Conservation (phyloP, 257 asterid species). For the Solanum rostratum region DNA sequence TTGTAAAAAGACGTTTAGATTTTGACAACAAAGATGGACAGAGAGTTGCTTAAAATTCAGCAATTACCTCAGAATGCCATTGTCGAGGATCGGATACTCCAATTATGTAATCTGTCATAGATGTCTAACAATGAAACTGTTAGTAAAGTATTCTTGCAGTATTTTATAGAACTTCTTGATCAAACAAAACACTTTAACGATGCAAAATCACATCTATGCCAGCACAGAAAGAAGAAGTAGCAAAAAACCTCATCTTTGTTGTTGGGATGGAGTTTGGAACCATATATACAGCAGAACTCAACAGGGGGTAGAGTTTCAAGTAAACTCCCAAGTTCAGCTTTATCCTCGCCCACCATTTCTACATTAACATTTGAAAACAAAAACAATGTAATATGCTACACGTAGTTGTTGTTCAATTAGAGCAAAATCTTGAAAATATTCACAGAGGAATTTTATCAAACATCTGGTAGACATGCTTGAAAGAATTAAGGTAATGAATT, state of each 20-base stretch:
- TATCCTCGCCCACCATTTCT: slow-evolving; percentile 27
- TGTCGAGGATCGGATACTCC: slow-evolving; percentile 78
- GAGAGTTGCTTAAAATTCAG: slow-evolving; percentile 5
- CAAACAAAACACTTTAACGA: background rate
- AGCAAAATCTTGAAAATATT: background rate
- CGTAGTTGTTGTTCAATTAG: background rate
- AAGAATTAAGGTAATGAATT: background rate
- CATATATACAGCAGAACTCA: slow-evolving; percentile 74
- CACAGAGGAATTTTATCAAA: slow-evolving; percentile 19
- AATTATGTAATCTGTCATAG: slow-evolving; percentile 80
- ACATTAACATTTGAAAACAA: background rate
- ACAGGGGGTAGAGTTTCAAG: slow-evolving; percentile 68
- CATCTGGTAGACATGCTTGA: background rate
- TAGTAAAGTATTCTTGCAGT: background rate
- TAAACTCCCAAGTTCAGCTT: slow-evolving; percentile 24
- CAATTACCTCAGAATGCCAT: slow-evolving; percentile 76
- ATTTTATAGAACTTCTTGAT: background rate
- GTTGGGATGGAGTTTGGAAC: slow-evolving; percentile 81
- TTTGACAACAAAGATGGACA: background rate
- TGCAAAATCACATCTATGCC: background rate
- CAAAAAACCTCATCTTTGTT: slow-evolving; percentile 50
- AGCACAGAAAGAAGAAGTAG: background rate
- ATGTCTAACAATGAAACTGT: slow-evolving; percentile 23
- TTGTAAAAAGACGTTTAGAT: slow-evolving; percentile 9
- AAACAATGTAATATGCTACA: background rate